Base-by-base conservation (phyloP, 2,329 filamentous ascomycete species). In the Hymenoscyphus linearis region DNA sequence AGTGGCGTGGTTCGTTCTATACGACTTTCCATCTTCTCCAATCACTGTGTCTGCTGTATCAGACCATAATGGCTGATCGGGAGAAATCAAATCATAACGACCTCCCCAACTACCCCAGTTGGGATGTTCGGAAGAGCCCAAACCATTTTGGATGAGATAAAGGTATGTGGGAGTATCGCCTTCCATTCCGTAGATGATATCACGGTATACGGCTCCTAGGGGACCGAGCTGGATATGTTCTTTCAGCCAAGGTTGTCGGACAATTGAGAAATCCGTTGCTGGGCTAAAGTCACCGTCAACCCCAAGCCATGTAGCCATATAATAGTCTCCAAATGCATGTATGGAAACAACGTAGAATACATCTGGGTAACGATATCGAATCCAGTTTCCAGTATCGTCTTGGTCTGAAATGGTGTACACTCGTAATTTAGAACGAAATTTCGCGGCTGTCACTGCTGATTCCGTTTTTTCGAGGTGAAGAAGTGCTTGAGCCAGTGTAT, bases 401-500 rank as follows among this genome's bases (percentile, higher is more conserved):
- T 80, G 79, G 58, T 81, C 79, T 26, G 76, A 79, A 52, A 81
- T 79, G 14, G 79, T 70, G 61, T 79, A 79, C 14, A 78, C 71
- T 25, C 76, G 71, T 5, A 79, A 65, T 55, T 74, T 75, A 5
- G 67, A 67, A 4, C 72, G 65, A 34, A 78, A 70, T 0, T 61
- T 58, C 2, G 70, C 66, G 0, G 71, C 60, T 0, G 75, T 70
- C 1, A 62, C 60, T 7, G 66, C 60, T 16, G 68, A 60, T 62
- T 67, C 71, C 4, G 69, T 64, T 35, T 69, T 64, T 25, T 73
- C 71, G 52, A 74, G 71, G 25, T 74, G 70, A 13, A 73, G 66
- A 10, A 80, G 68, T 2, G 74, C 75, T 55, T 76, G 72, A 7
- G 77, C 77, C 3, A 80, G 73, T 1, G 74, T 73, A 61, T 79